These are phyloP conservation scores for Neurospora hispaniola DNA, from an alignment of 495 filamentous ascomycete genomes.

Conservation along the genomic window DNA sequence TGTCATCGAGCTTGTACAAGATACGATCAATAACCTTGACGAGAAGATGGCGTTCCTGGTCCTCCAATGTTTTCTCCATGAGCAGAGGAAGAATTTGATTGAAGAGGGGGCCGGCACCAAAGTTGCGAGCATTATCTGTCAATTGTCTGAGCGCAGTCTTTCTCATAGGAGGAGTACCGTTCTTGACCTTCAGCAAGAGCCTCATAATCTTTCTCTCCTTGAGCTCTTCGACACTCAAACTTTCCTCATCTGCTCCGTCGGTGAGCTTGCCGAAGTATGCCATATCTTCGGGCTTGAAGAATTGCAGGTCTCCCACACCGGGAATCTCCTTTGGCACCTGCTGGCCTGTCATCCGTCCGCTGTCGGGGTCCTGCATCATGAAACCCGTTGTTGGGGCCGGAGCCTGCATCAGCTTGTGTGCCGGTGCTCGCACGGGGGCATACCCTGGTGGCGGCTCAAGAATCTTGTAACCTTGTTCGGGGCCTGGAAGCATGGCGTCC, in stretches of 20 bases:
- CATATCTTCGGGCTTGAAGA: slow-evolving; percentile 99
- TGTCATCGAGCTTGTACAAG: slow-evolving; percentile 94
- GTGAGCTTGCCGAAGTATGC: slow-evolving; percentile 97
- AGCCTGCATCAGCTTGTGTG: slow-evolving; percentile 68
- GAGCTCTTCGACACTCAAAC: slow-evolving; percentile 84
- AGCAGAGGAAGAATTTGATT: slow-evolving; percentile 95
- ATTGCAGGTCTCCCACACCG: slow-evolving; percentile 93
- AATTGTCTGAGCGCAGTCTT: slow-evolving; percentile 98
- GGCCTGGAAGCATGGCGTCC: slow-evolving; percentile 72
- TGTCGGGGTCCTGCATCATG: slow-evolving; percentile 96
- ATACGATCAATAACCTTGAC: slow-evolving; percentile 99
- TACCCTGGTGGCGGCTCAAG: slow-evolving; percentile 90
- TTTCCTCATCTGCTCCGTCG: slow-evolving; percentile 86
- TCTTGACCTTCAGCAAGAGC: slow-evolving; percentile 95
- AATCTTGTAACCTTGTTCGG: slow-evolving; percentile 80
- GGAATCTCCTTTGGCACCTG: slow-evolving; percentile 94
- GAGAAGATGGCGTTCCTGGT: slow-evolving; percentile 95
- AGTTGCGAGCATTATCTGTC: slow-evolving; percentile 94
- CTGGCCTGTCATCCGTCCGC: slow-evolving; percentile 68
- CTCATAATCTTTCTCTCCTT: slow-evolving; percentile 99
- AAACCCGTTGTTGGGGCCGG: slow-evolving; percentile 68
- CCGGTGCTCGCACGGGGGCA: slow-evolving; percentile 66
- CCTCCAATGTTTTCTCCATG: slow-evolving; percentile 97
- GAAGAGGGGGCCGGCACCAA: slow-evolving; percentile 89
- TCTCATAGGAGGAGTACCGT: slow-evolving; percentile 96